phyloP scores from a whole-genome alignment of 331 rosid genomes.

The Pyrus hybrid region DNA sequence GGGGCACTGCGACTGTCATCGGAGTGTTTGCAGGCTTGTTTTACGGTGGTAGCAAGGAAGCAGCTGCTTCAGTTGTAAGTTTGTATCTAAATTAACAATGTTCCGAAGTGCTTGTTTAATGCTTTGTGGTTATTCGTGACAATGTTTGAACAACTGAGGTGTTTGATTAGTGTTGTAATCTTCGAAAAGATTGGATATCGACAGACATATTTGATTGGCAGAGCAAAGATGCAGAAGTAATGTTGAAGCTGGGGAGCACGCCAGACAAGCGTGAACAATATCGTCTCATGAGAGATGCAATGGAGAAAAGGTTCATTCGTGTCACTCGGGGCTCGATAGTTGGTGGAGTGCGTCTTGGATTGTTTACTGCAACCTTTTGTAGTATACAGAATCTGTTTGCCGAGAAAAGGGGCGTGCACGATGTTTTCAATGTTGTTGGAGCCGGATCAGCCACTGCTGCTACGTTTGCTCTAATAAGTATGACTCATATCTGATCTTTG shows the following conservation, averaged over 20 bases:
- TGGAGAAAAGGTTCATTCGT: constrained; percentile 82
- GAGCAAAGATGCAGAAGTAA: constrained; percentile 94
- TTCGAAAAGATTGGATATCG: too few relatives aligned
- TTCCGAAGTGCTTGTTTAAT: not conserved
- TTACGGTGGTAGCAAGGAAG: constrained; percentile 96
- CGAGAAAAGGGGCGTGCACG: constrained; percentile 79
- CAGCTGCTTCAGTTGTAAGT: constrained; percentile 88
- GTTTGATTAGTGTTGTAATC: not conserved
- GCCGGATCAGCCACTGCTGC: constrained; percentile 98
- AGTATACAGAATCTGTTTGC: constrained; percentile 62
- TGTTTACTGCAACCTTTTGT: constrained; percentile 80
- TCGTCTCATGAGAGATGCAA: constrained; percentile 89
- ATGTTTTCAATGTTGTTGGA: constrained; percentile 73
- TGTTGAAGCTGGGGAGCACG: constrained; percentile 87
- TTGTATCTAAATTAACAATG: constrained; percentile 6
- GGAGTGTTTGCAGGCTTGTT: constrained; percentile 88
- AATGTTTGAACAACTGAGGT: not conserved
- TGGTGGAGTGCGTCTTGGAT: constrained; percentile 89
- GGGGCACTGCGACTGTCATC: constrained; percentile 88
- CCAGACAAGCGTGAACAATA: constrained; percentile 86
- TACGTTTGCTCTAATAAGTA: constrained; percentile 79
- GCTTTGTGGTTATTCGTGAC: not conserved
- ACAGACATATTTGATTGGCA: constrained; percentile 10
- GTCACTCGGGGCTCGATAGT: constrained; percentile 66
- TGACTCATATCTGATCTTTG: constrained; percentile 3